Evolutionary conservation across 2,329 filamentous ascomycete genomes (phyloP).

Genomic region (Fusarium foetens): DNA sequence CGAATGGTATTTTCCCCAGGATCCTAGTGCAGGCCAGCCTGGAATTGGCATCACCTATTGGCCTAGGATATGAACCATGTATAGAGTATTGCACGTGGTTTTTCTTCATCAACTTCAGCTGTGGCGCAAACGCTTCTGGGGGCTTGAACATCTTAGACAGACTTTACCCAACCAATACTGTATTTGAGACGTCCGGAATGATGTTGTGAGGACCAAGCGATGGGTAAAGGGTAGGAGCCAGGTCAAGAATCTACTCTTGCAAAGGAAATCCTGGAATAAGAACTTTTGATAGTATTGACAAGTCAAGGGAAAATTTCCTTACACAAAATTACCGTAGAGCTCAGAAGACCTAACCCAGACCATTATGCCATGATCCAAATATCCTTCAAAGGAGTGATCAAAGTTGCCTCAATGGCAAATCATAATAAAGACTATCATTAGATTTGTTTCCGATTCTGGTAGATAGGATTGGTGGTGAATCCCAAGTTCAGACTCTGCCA

Average conservation of each 20-base stretch:
- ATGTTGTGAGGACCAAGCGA: fast-evolving
- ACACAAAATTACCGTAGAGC: not conserved
- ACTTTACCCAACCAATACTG: not conserved
- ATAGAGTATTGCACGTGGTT: not conserved
- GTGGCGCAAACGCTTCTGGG: fast-evolving
- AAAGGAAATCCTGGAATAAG: not conserved
- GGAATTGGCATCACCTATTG: not conserved
- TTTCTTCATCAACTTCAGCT: not conserved
- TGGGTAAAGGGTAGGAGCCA: fast-evolving
- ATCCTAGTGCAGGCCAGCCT: fast-evolving
- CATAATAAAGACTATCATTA: fast-evolving
- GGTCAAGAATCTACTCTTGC: fast-evolving
- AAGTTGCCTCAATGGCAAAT: fast-evolving
- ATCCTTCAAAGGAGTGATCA: not conserved
- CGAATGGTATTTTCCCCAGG: fast-evolving
- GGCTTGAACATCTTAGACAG: not conserved
- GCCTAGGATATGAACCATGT: fast-evolving
- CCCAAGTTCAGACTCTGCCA: slow-evolving; percentile 25
- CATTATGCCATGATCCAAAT: too few relatives aligned
- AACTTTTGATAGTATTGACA: not conserved
- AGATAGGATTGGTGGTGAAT: slow-evolving; percentile 17
- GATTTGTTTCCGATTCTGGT: not conserved
- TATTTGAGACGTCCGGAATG: not conserved
- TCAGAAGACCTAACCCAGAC: fast-evolving
- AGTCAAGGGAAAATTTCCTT: too few relatives aligned